Conservation (phyloP, 176 grass and related monocot genomes). For the Canna indica region DNA sequence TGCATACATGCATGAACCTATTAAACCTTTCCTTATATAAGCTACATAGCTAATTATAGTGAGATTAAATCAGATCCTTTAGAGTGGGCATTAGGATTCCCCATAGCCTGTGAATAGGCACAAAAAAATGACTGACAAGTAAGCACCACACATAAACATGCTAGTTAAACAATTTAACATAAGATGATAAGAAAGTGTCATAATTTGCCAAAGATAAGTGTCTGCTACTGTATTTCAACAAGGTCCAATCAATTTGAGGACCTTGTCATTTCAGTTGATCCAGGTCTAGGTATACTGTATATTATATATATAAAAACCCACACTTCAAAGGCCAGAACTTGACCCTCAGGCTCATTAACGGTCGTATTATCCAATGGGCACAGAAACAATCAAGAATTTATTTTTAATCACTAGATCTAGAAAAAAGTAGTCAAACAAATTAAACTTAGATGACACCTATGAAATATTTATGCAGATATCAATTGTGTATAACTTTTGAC, state of each 20-base stretch:
- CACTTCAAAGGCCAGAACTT: no score
- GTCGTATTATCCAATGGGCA: no score
- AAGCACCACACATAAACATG: background rate
- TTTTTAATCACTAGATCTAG: background rate
- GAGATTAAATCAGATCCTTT: background rate
- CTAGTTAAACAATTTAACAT: background rate
- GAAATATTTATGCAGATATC: slow-evolving; percentile 12
- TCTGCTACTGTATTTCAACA: background rate
- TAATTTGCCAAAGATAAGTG: background rate
- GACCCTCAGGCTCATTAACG: no score
- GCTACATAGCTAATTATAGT: background rate
- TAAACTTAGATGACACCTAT: background rate
- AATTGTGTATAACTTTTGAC: slow-evolving; percentile 17
- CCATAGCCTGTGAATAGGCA: background rate
- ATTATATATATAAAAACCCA: no score
- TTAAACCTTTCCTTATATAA: background rate
- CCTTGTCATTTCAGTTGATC: no score
- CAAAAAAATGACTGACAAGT: background rate
- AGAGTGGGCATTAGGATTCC: background rate
- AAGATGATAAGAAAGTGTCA: background rate
- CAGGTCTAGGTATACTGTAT: no score
- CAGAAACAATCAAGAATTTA: no score
- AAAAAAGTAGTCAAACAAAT: background rate
- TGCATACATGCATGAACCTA: background rate
- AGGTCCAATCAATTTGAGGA: background rate